Conservation (phyloP, 148 eudicot species). For the Limonium bicolor region DNA sequence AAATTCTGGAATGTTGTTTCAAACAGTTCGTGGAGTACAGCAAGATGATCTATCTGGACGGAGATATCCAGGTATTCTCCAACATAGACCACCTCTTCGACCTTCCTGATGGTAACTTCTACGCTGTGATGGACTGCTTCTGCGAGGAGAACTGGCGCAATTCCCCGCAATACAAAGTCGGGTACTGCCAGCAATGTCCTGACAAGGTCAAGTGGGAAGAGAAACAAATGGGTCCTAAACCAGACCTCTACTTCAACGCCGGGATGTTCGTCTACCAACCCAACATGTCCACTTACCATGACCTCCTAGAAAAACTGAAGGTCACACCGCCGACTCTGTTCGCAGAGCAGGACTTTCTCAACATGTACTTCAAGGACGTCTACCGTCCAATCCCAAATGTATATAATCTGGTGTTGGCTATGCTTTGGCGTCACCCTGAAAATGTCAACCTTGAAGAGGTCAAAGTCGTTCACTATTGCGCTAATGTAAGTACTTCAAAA, state of each 20-base stretch:
- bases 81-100: conserved; percentile 81
- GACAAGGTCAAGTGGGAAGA: conserved; percentile 43
- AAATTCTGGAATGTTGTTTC: not conserved
- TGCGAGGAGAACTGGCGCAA: conserved; percentile 73
- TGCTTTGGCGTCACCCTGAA: conserved; percentile 91
- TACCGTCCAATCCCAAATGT: conserved; percentile 47
- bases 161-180: conserved; percentile 44
- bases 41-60: conserved; percentile 83
- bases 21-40: conserved; percentile 67
- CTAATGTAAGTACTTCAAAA: conserved; percentile 25
- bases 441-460: conserved; percentile 32
- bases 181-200: conserved; percentile 66
- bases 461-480: conserved; percentile 82
- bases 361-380: conserved; percentile 56
- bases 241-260: conserved; percentile 61
- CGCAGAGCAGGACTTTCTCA: conserved; percentile 78
- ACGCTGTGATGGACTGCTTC: conserved; percentile 82
- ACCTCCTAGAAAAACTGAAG: conserved; percentile 32
- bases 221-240: conserved; percentile 36
- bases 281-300: conserved; percentile 34
- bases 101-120: conserved; percentile 48
- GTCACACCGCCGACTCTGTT: conserved; percentile 52
- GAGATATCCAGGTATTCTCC: conserved; percentile 71
- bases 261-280: conserved; percentile 87
- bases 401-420: conserved; percentile 61